phyloP scores from a whole-genome alignment of 208 protist genomes.

The Leishmania aethiopica region DNA sequence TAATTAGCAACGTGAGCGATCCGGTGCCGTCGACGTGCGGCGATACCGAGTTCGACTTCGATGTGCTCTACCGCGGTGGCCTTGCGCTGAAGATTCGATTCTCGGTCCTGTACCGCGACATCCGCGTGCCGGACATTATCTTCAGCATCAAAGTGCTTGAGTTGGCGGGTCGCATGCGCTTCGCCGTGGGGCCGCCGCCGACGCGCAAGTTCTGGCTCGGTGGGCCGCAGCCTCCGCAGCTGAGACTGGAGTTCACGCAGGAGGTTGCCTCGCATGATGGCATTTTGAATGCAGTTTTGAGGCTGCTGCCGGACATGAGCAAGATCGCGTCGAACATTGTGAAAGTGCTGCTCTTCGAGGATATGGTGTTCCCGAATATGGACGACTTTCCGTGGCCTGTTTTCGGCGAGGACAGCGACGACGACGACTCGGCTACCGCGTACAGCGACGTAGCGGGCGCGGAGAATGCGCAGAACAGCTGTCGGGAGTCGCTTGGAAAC shows the following conservation, averaged over 20 bases:
- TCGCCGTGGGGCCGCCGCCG: constrained; percentile 74
- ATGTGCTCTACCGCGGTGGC: constrained; percentile 85
- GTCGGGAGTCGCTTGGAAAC: background rate
- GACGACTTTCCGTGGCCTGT: constrained; percentile 84
- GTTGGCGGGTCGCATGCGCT: constrained; percentile 71
- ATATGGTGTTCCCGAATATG: constrained; percentile 82
- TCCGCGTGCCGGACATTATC: constrained; percentile 71
- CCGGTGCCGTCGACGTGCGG: constrained; percentile 46
- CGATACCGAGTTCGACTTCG: constrained; percentile 84
- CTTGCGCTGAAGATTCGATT: constrained; percentile 73
- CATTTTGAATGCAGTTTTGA: constrained; percentile 63
- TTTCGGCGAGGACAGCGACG: constrained; percentile 30
- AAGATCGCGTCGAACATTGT: constrained; percentile 68
- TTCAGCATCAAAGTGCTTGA: constrained; percentile 81
- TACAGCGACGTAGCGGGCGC: constrained; percentile 6
- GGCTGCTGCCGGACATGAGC: constrained; percentile 78
- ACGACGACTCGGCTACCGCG: constrained; percentile 16
- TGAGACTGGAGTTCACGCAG: constrained; percentile 80
- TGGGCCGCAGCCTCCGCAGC: constrained; percentile 51
- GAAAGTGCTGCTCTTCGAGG: constrained; percentile 72
- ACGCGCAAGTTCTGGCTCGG: constrained; percentile 82
- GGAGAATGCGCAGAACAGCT: background rate
- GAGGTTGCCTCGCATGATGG: constrained; percentile 77
- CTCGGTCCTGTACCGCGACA: constrained; percentile 57
- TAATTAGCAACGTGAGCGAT: constrained; percentile 74